Conservation (phyloP, 2,329 filamentous ascomycete genomes). For the Calonectria hongkongensis region DNA sequence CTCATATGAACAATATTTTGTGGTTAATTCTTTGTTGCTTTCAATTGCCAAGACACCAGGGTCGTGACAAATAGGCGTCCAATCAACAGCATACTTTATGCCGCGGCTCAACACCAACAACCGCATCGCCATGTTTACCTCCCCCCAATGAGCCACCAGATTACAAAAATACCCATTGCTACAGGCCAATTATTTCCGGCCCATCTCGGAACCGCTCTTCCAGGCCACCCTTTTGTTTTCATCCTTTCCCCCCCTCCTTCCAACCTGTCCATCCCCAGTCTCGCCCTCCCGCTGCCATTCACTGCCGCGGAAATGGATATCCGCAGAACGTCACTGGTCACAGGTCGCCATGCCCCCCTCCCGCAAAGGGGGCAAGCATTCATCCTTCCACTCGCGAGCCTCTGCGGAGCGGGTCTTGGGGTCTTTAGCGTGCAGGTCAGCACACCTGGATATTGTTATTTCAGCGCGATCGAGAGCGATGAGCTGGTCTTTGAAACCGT, state of each 20-base stretch:
- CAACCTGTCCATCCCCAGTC: neutral
- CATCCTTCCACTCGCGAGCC: slow-evolving; percentile 3
- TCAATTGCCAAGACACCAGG: neutral
- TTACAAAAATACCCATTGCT: neutral
- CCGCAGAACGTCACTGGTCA: slow-evolving; percentile 39
- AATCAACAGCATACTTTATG: neutral
- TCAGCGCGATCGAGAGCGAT: slow-evolving; percentile 31
- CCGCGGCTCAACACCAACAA: slow-evolving; percentile 24
- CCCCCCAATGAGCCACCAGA: slow-evolving; percentile 1
- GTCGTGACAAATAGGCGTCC: neutral
- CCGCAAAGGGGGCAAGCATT: neutral
- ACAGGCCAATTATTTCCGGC: neutral
- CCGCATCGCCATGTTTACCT: neutral
- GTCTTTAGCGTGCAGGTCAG: slow-evolving; percentile 40
- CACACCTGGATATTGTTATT: slow-evolving; percentile 45
- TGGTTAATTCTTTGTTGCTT: neutral
- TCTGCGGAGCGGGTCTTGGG: neutral
- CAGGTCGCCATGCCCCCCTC: slow-evolving; percentile 21
- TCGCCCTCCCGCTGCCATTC: slow-evolving; percentile 17
- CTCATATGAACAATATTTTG: neutral
- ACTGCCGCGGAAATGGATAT: slow-evolving; percentile 39
- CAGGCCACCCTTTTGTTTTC: neutral
- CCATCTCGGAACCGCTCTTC: slow-evolving; percentile 29
- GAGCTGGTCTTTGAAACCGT: slow-evolving; percentile 1
- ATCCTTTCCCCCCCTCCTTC: neutral